Evolutionary conservation across 306 rosid genomes (phyloP), one percentile per base, ranked within the genome.

Genomic region (Biancaea sappan): DNA sequence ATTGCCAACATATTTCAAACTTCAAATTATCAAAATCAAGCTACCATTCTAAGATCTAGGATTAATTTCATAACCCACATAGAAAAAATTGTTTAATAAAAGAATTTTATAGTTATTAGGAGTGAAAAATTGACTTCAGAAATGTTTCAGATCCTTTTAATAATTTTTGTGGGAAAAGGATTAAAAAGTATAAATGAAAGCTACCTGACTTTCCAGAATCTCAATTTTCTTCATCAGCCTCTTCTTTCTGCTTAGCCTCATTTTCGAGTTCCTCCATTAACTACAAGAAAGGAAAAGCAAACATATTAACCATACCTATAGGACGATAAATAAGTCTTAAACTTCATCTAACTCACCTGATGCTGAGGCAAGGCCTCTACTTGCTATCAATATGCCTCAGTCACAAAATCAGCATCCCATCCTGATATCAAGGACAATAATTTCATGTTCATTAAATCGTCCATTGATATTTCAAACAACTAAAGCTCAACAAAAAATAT

Each of bases 321-420:
- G 16, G 54, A 47, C 75, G 76, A 51, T 22, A 18, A 32, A 24
- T n/a, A 52, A 54, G 69, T 12, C 16, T 26, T 14, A 28, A 74
- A 40, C 60, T 71, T 74, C 60, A 46, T 78, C 65, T 64, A 54
- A 71, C 82, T 32, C 75, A 92, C 99, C 93, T 89, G 96, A 84
- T 90, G 91, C 75, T 94, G 99, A 71, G 97, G 88, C 85, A 94
- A 79, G 79, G 95, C 89, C 87, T 94, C 97, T 59, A 94, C 99
- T 84, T 92, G 89, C 83, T 94, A 97, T 15, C 99, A 84, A 87
- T 94, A 94, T 66, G 99, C 99, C 85, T 83, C 93, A 28, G 99
- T 94, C 26, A 97, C 99, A 77, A 88, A 90, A 80, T 94, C 99
- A 73, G 97, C 93, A 87, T 94, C 99, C 99, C 99, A 94, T 34